Evolutionary conservation across 306 rosid species (phyloP), one percentile per base, ranked within the genome.

Genomic region (Sesbania bispinosa): DNA sequence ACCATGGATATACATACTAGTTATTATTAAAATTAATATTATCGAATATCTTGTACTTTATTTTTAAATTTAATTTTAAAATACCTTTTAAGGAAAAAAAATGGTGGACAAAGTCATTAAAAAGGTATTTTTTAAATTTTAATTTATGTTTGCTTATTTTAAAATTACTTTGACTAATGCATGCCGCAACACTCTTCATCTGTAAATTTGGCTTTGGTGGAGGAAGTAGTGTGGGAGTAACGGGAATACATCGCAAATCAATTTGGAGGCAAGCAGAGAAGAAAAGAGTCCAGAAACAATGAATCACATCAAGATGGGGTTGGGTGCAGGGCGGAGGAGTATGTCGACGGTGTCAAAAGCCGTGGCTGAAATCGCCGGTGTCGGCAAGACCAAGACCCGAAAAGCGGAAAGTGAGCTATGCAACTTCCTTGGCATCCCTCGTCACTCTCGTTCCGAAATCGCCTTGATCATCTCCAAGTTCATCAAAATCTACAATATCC

Each of bases 401-500:
- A 83, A 83, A 66, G 21, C 81, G 11, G 51, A 74, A 0, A 83
- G 87, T 33, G 85, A 84, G 51, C 81, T 84, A 53, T 79, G 92
- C 85, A 68, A 74, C 75, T 86, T 80, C 73, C 65, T 86, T 10
- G 82, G 84, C 42, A 30, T 84, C 66, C 85, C 88, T n/a, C 81
- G 53, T 6, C 66, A 58, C 0, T 70, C 92, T 70, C 88, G 88
- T 59, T 83, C 84, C 47, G 84, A 79, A 30, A 79, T 51, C 1
- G 79, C 88, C 11, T 45, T 77, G 66, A 29, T 83, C 11, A 41
- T 86, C 43, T 80, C 92, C 41, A 86, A 68, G 76, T 89, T 89
- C 70, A 83, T 89, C 75, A 86, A 85, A 59, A 84, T 84, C 84
- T 61, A 80, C 80, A 85, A 58, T 72, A 53, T n/a, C 64, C 63